phyloP scores from a whole-genome alignment of 306 rosid genomes.

The Malus domestica region ASM211411v1 NC_041803.1:10098501-10099000 shows the following conservation, averaged over 20 bases:
- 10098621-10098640: slow-evolving; percentile 94
- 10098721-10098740: neutral
- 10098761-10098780: neutral
- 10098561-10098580: slow-evolving; percentile 88
- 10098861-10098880: too few species aligned
- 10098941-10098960: too few species aligned
- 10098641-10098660: slow-evolving; percentile 3
- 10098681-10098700: neutral
- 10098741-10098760: neutral
- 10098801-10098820: too few species aligned
- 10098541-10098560: slow-evolving; percentile 92
- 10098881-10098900: too few species aligned
- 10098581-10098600: slow-evolving; percentile 90
- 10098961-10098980: too few species aligned
- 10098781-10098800: too few species aligned
- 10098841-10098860: too few species aligned
- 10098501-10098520: slow-evolving; percentile 42
- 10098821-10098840: too few species aligned
- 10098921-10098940: too few species aligned
- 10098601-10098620: slow-evolving; percentile 93
- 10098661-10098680: neutral
- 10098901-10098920: too few species aligned
- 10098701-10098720: neutral
- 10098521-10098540: slow-evolving; percentile 50
- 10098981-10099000: too few species aligned